Base-by-base conservation (phyloP, 2,329 filamentous ascomycete genomes). In the Ceratocystiopsis sp. region DNA sequence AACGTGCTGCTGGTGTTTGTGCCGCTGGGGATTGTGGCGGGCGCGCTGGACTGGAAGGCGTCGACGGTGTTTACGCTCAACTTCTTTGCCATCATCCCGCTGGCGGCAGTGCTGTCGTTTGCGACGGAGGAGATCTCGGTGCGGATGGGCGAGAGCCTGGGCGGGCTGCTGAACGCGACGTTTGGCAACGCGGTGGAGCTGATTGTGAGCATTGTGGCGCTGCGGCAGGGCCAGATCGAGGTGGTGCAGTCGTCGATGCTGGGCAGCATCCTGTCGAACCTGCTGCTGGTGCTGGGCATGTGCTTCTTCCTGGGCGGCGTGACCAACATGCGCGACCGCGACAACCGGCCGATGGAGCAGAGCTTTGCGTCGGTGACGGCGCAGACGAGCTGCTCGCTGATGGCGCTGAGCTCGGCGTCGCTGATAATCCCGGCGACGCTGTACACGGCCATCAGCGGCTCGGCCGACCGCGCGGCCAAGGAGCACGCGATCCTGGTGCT, bases 221-320 rank as follows among this genome's bases (percentile, higher is more conserved):
- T 98, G 38, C 75, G 69, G 51, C 77, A 91, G 53, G 76, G 78
- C 49, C 82, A 96, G 63, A 93, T 93, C 25, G 64, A 80, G 35
- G 93, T 96, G 46, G 86, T 95, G 6, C 85, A 95, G 60, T 91
- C 87, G 0, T 95, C 87, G 0, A 68, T 96, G 36, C 84, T 95
- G 48, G 87, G 87, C 42, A 87, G 80, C 59, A 93, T 95, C 58
- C 67, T 95, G 18, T 93, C 86, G 37, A 95, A 95, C 57, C 61
- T 95, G 45, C 72, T 94, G 3, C 73, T 94, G 14, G 84, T 94
- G 39, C 65, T 94, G 65, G 87, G 85, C 45, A 93, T 87, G 76
- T 91, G 80, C 57, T 95, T 93, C 64, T 66, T 86, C 50, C 71
- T 82, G 44, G 83, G 83, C 44, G 83, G 83, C 32, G 63, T 85